Base-by-base conservation (phyloP, 805 yeast species). In the Spathaspora passalidarum region DNA sequence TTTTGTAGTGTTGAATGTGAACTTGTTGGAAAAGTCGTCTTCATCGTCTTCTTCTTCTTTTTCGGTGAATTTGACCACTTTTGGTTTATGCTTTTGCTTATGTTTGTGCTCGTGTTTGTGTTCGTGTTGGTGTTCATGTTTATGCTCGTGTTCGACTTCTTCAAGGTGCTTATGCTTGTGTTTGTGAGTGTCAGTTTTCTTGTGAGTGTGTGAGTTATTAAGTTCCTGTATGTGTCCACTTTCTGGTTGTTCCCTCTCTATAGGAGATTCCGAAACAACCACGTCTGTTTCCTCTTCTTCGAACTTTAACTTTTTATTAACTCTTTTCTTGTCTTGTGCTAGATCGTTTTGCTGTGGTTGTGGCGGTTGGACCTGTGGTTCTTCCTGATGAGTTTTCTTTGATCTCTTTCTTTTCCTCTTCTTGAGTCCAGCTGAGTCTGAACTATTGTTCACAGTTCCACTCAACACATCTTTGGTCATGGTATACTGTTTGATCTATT, bases 321-420 rank as follows among this genome's bases (percentile, higher is more conserved):
- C 38, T 42, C 55, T 51, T 20, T 40, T 36, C 18, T 43, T 56
- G 2, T 34, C 37, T 8, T 34, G 9, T 7, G 21, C 21, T 29
- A 11, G 16, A 8, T 29, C n/a, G 13, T 29, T 5, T 11, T 29
- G 13, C 16, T 14, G 7, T 16, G 16, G 19, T 32, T 32, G 20
- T 34, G 18, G 21, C 17, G 16, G 21, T 4, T 34, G 37, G 3
- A 4, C 17, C 10, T 17, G 13, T 2, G 7, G 19, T 34, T 19
- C 25, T 16, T 20, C 25, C 19, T 13, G 38, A 40, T 20, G 32
- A 29, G 6, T 4, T 42, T 45, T 45, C 39, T 47, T 52, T 48
- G 61, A 65, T 36, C 59, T 57, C 34, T 49, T 48, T 60, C 69
- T 65, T 56, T 59, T 63, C 55, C 70, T 62, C 56, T 58, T 62